phyloP scores from a whole-genome alignment of 2,329 filamentous ascomycete genomes.

The Phialocephala subalpina region DNA sequence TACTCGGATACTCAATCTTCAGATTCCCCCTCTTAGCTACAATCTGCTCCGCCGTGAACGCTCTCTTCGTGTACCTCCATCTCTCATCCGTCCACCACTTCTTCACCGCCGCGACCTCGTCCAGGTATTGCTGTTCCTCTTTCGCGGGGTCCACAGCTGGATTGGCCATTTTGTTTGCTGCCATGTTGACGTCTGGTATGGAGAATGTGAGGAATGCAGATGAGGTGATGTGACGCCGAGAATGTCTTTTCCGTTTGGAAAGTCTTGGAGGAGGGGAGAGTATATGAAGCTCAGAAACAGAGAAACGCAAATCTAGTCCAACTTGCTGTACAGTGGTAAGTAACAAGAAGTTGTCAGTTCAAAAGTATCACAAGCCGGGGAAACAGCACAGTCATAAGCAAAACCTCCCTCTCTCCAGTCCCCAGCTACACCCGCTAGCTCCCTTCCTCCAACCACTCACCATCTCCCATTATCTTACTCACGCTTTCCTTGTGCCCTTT shows the following conservation, averaged over 20 bases:
- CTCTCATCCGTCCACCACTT: slow-evolving; percentile 92
- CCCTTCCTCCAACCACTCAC: slow-evolving; percentile 12
- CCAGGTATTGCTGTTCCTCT: slow-evolving; percentile 64
- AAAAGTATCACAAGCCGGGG: slow-evolving; percentile 15
- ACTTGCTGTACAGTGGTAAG: background rate
- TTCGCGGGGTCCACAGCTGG: slow-evolving; percentile 61
- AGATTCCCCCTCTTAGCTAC: slow-evolving; percentile 93
- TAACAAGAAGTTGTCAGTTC: slow-evolving; percentile 1
- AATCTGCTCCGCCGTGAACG: slow-evolving; percentile 96
- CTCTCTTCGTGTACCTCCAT: slow-evolving; percentile 91
- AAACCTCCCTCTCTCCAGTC: slow-evolving; percentile 3
- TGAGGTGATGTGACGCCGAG: background rate
- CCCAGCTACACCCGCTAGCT: slow-evolving; percentile 27
- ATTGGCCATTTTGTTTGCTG: slow-evolving; percentile 58
- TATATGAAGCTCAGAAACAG: background rate
- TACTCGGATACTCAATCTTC: slow-evolving; percentile 91
- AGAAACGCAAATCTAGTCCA: slow-evolving; percentile 6
- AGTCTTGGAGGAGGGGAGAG: no score
- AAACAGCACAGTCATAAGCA: slow-evolving; percentile 29
- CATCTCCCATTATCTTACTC: background rate
- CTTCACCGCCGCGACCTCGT: slow-evolving; percentile 89
- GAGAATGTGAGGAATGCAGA: slow-evolving; percentile 19
- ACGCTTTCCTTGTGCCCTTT: background rate
- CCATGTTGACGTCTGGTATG: slow-evolving; percentile 38
- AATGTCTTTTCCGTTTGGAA: background rate